Evolutionary conservation across 352 stramenopile species (phyloP), one percentile per base, ranked within the genome.

Genomic region (Pythium periplocum): DNA sequence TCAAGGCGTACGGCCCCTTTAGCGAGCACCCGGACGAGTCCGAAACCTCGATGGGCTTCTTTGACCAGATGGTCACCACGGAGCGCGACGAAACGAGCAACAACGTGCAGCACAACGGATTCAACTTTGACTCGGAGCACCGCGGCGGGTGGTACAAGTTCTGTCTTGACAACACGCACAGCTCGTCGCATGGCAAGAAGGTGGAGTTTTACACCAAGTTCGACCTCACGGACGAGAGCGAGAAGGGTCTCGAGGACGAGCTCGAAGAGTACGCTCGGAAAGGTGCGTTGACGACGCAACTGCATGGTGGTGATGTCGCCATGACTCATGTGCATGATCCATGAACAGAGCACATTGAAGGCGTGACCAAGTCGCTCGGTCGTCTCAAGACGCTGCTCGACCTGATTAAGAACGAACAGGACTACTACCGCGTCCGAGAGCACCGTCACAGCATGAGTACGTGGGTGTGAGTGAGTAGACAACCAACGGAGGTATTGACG

Each of bases 81-180:
- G 59, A 72, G 57, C 74, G 70, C 45, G 73, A 87, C 39, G 55
- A 75, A 55, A 73, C 85, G 46, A 86, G 63, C 55, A 87, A 91
- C 53, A 81, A 91, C 62, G 64, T 91, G 45, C 75, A 91, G 62
- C 79, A 88, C 57, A 93, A 86, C 57, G 83, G 80, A 43, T 93
- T 93, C 61, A 93, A 93, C 62, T 93, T 91, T 54, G 73, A 91
- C 45, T 86, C 80, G 55, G 83, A 93, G 66, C 78, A 91, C 59
- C 79, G 80, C 48, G 80, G 80, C 43, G 83, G 83, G 30, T 93
- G 78, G 74, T 93, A 93, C 69, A 87, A 87, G 66, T 93, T 91
- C 44, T 93, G 83, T 48, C 58, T 93, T 12, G 73, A 86, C 60
- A 93, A 93, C 63, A 64, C 62, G 56, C 83, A 93, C 62, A 83